Evolutionary conservation across 148 eudicot species (phyloP), one percentile per base, ranked within the genome.

Genomic region (Linanthus parryae): DNA sequence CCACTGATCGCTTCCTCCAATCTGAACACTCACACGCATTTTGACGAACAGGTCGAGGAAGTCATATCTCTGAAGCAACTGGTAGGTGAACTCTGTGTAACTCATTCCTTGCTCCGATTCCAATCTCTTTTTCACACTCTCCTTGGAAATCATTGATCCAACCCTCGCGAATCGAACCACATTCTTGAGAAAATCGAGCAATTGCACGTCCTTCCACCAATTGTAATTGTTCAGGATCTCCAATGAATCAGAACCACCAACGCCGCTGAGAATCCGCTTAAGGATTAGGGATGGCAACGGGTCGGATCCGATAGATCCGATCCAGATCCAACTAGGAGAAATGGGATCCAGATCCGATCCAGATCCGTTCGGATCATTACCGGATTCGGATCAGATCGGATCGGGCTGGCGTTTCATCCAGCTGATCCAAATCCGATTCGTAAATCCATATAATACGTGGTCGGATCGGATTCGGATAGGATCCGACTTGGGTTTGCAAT

Each of bases 1-100:
- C 97, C 97, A 90, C 39, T 90, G 97, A 61, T 90, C 97, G 62
- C 95, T 85, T 1, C 97, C 97, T 0, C 97, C 97, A 48, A 90
- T 80, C 52, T 90, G 97, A 39, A 83, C 92, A 48, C 38, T 69
- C 22, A 90, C 81, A 5, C 83, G 81, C 16, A 82, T 67, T 7
- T 73, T 71, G 21, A 59, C 44, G 26, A 64, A 85, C 33, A 90
- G 63, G 63, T 80, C 65, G 2, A 90, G 57, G 44, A 85, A 90
- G 74, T 90, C 97, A 49, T 83, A 90, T 1, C 89, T 95, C 59
- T 90, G 95, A 28, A 90, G 64, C 14, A 90, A 62, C 62, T 82
- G 97, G 50, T 90, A 90, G n/a, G 85, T 85, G 49, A 85, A 85
- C 48, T 90, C 95, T 13, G 95, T 83, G 54, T 74, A 90, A 56